A percentile compares a stretch with the other conserved stretches of the same genome.
These are phyloP conservation scores for Plasmodiophora brassicae DNA, from an alignment of 208 protist species.

Conservation along the genomic window DNA sequence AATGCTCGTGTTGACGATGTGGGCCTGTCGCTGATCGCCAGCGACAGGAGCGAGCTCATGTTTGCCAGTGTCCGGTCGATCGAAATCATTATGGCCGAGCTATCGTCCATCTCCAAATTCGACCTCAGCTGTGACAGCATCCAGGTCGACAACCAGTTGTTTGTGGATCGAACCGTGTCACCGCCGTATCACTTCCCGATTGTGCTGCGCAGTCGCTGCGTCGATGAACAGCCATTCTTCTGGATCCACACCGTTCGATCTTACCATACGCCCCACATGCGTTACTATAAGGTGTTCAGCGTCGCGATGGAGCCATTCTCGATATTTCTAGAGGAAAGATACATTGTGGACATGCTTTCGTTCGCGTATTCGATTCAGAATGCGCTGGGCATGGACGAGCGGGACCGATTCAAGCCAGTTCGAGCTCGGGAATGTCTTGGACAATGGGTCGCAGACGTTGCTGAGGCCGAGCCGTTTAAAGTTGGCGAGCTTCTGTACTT, in stretches of 20 bases:
- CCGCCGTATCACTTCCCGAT: background rate
- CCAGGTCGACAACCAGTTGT: background rate
- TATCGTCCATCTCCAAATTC: background rate
- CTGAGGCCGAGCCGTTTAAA: background rate
- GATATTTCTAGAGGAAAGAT: background rate
- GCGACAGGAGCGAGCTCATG: background rate
- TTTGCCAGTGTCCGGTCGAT: background rate
- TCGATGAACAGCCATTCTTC: background rate
- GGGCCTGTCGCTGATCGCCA: background rate
- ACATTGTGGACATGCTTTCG: background rate
- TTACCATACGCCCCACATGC: constrained; percentile 17
- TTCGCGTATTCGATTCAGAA: background rate
- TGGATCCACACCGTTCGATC: constrained; percentile 8
- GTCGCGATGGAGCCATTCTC: background rate
- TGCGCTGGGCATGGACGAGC: background rate
- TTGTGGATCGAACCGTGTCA: background rate
- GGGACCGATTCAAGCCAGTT: background rate
- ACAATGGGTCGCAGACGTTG: too few species aligned
- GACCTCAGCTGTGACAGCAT: background rate
- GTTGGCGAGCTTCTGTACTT: background rate
- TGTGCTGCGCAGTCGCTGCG: background rate
- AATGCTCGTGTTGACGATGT: background rate
- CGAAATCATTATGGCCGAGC: background rate
- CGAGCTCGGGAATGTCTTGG: too few species aligned
- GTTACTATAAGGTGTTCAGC: background rate